Evolutionary conservation across 1,284 basidiomycete species (phyloP), one percentile per base, ranked within the genome.

Genomic region (Ustilago esculenta): DNA sequence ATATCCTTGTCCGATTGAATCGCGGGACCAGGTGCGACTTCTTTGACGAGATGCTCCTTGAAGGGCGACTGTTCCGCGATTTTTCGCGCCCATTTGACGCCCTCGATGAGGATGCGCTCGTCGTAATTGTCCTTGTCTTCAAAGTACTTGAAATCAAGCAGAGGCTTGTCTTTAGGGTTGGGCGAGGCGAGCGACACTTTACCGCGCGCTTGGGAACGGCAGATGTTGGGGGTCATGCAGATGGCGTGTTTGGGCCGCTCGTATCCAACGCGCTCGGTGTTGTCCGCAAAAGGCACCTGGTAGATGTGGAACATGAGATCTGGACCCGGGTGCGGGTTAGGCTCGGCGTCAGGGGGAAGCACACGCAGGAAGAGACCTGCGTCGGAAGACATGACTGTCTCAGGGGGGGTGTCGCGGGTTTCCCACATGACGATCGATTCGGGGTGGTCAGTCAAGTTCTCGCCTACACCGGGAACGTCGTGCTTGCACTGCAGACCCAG

Each of bases 381-480:
- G 42, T 83, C 82, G 21, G 73, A 77, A 23, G 73, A 72, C 82
- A 83, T 83, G 49, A 82, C 81, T 10, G 82, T 82, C 52, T 82
- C 78, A 11, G 66, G 44, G 2, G 81, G 81, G 11, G 80, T 81
- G 18, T 79, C 73, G 40, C 72, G 63, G 24, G 80, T 81, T 40
- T 73, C 72, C 81, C 80, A 82, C 71, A 77, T 80, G 40, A 77
- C 75, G 46, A 82, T 82, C 14, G 70, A 72, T 48, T 82, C 81
- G 8, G 81, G 81, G 55, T 87, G 86, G 49, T 87, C 86, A 43
- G 86, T 85, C 6, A 86, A 76, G 72, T 87, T 87, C 58, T 81
- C 81, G 5, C 86, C 86, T 1, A 87, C 86, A 5, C 85, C 85
- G 4, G 85, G 84, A 7, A 87, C 78, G 24, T 85, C 79, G 45